phyloP scores from a whole-genome alignment of 2,329 filamentous ascomycete species.

The Sclerotinia borealis region DNA sequence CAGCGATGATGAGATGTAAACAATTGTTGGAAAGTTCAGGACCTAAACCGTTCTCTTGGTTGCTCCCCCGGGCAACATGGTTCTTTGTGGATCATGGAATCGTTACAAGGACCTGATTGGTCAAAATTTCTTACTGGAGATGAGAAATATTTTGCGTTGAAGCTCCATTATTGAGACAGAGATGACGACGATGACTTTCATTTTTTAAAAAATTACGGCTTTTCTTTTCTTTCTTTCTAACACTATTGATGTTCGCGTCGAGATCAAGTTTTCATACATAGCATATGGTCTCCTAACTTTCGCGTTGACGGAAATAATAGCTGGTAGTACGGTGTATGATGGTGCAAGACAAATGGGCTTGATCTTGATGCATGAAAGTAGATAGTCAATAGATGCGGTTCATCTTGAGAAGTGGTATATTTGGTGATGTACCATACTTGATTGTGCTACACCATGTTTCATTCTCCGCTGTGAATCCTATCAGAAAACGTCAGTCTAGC shows the following conservation, averaged over 20 bases:
- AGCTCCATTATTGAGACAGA: not conserved
- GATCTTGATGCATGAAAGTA: not conserved
- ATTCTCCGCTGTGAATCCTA: not conserved
- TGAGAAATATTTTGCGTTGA: not conserved
- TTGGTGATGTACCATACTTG: not conserved
- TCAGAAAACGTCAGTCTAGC: too few relatives aligned
- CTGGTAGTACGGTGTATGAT: too few relatives aligned
- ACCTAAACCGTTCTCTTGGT: not conserved
- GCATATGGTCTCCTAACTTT: not conserved
- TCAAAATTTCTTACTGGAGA: too few relatives aligned
- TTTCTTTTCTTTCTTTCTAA: not conserved
- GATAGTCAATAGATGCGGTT: not conserved
- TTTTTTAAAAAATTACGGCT: not conserved
- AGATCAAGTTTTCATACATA: not conserved
- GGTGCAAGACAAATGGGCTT: not conserved
- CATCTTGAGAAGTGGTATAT: not conserved
- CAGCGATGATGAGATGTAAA: constrained; percentile 7
- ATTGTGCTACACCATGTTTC: not conserved
- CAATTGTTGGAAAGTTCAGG: not conserved
- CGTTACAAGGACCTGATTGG: not conserved
- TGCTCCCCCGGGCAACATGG: not conserved
- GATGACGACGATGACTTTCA: not conserved
- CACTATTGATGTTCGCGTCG: not conserved
- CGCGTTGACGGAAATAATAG: too few relatives aligned
- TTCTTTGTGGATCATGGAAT: too few relatives aligned